These are phyloP conservation scores for Blastocystis sp. DNA, from an alignment of 352 stramenopile species.

Conservation along the genomic window DNA sequence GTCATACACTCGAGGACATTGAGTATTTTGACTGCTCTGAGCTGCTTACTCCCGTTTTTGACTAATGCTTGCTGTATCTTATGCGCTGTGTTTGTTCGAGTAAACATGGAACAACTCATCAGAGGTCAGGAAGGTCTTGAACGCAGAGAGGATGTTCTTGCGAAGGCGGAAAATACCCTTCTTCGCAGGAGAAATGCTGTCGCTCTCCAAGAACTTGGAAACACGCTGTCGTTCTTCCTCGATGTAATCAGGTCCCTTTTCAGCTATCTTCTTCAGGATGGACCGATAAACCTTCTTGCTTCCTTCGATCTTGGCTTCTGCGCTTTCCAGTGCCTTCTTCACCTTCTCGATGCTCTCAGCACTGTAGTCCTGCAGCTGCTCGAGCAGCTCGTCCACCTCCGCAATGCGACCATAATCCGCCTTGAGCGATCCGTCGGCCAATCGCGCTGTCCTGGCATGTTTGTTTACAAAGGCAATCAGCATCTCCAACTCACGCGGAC, in stretches of 20 bases:
- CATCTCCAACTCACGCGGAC: background rate
- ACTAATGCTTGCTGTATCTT: slow-evolving; percentile 9
- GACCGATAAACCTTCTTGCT: slow-evolving; percentile 30
- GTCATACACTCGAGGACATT: background rate
- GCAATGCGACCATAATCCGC: slow-evolving; percentile 3
- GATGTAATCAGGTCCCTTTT: slow-evolving; percentile 9
- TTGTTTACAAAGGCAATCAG: slow-evolving; percentile 25
- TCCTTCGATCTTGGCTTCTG: background rate
- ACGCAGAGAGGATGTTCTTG: slow-evolving; percentile 7
- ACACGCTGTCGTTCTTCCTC: background rate
- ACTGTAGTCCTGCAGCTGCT: background rate
- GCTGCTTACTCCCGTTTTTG: slow-evolving; percentile 33
- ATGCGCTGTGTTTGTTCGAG: background rate
- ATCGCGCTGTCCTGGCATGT: background rate
- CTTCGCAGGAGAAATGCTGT: slow-evolving; percentile 8
- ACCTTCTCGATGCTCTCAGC: background rate
- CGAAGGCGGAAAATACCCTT: slow-evolving; percentile 47
- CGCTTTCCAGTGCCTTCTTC: background rate
- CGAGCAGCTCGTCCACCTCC: background rate
- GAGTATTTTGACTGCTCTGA: slow-evolving; percentile 7
- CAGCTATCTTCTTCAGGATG: slow-evolving; percentile 20
- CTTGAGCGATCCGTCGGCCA: background rate
- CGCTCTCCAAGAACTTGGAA: background rate
- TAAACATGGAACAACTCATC: background rate
- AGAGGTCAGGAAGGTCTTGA: background rate